phyloP scores from a whole-genome alignment of 345 rosid genomes.

The Rhodomyrtus tomentosa region DNA sequence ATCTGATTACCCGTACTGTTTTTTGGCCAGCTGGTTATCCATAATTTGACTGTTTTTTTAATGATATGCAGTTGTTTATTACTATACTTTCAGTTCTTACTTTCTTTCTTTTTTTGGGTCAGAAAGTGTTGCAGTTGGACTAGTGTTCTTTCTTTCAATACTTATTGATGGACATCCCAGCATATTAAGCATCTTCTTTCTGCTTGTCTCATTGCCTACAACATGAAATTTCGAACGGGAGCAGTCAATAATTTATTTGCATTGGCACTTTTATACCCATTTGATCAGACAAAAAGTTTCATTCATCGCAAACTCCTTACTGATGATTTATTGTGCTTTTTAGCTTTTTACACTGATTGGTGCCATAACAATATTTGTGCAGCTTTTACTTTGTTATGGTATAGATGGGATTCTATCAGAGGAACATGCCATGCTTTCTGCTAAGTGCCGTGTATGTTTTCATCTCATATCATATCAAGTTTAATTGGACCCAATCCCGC shows the following conservation, averaged over 20 bases:
- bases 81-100: not conserved
- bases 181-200: not conserved
- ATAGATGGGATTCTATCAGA: slow-evolving; percentile 63
- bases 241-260: not conserved
- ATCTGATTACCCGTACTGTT: too few species aligned
- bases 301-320: not conserved
- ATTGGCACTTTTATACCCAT: not conserved
- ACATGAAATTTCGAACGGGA: not conserved
- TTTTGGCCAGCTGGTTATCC: not conserved
- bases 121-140: not conserved
- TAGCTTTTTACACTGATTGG: not conserved
- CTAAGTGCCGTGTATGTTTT: slow-evolving; percentile 68
- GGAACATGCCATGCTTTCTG: slow-evolving; percentile 81
- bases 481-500: not conserved
- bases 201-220: not conserved
- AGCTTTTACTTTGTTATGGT: slow-evolving; percentile 62
- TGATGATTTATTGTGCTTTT: not conserved
- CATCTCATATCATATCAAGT: not conserved
- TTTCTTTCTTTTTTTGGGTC: too few species aligned
- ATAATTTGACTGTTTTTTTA: not conserved
- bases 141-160: not conserved
- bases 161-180: not conserved
- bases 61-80: not conserved
- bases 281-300: not conserved
- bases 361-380: slow-evolving; percentile 4